Base-by-base conservation (phyloP, 768 basidiomycete species). In the Lactifluus pinguis region DNA sequence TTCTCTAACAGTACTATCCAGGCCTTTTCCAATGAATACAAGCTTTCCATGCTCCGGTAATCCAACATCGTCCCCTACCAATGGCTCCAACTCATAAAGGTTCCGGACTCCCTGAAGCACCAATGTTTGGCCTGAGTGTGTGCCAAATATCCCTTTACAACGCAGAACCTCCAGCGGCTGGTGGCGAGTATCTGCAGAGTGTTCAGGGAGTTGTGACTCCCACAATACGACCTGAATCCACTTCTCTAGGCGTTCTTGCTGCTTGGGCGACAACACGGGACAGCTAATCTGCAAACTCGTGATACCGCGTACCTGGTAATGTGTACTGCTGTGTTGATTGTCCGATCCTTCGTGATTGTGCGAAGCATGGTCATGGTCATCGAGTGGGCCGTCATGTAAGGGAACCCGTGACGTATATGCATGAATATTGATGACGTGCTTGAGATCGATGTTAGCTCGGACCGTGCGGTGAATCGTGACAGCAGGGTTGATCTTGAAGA, bases 71-170 rank as follows among this genome's bases (percentile, higher is more conserved):
- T 70, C 71, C 45, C 69, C 72, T n/a, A 67, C 68, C 55, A 64
- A 60, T 0, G 60, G 67, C 41, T 61, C 67, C 53, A 95, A 80
- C 67, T 99, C 95, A 69, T 95, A 99, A 72, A 98, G 79, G 66
- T 77, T 91, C 65, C 91, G 77, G 13, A 99, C 97, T 2, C 95
- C 97, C 69, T 99, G 97, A 49, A 99, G 73, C 55, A 98, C 82
- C 66, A 85, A 80, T 58, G 81, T 77, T 55, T 80, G 76, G 2
- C 87, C 87, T 0, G 74, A 72, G 2, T 77, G 71, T 10, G 77
- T 74, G 17, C 71, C 71, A 64, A 95, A 84, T 19, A 93, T 76
- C 8, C 95, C 95, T 70, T 99, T 98, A 68, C 92, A 91, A 15
- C 97, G 83, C 19, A 99, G 74, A 5, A 97, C 79, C 56, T 84